Evolutionary conservation across 1,284 basidiomycete species (phyloP).

Genomic region (Sporisorium scitamineum): DNA sequence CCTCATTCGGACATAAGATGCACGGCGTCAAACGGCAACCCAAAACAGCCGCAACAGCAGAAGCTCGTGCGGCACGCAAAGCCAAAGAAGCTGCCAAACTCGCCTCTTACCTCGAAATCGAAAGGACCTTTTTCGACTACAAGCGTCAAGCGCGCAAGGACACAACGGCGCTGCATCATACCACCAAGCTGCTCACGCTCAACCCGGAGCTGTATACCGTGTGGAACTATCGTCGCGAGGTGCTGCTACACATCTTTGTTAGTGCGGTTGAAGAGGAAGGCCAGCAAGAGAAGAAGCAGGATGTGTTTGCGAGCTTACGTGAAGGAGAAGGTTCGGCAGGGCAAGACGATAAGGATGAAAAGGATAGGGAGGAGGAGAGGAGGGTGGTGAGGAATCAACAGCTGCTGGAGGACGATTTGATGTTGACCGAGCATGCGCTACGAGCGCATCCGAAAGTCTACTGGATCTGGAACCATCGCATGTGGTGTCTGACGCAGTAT

Average conservation of each 20-base stretch:
- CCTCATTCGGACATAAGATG: constrained; percentile 21
- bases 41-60: constrained; percentile 25
- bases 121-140: constrained; percentile 47
- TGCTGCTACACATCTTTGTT: constrained; percentile 52
- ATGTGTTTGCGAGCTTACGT: constrained; percentile 49
- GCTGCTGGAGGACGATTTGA: constrained; percentile 59
- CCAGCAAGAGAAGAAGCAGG: constrained; percentile 8
- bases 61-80: constrained; percentile 53
- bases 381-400: constrained; percentile 5
- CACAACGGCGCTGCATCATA: constrained; percentile 46
- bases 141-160: constrained; percentile 26
- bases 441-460: constrained; percentile 67
- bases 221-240: constrained; percentile 65
- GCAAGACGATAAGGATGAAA: not conserved
- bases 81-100: constrained; percentile 59
- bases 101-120: constrained; percentile 46
- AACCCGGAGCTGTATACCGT: constrained; percentile 68
- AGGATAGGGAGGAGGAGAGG: not conserved
- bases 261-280: not conserved
- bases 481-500: constrained; percentile 62
- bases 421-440: constrained; percentile 62
- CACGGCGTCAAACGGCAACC: constrained; percentile 53
- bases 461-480: constrained; percentile 69
- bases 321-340: not conserved
- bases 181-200: constrained; percentile 56